Conservation (phyloP, 2,329 filamentous ascomycete species). For the Fusarium devonianum region DNA sequence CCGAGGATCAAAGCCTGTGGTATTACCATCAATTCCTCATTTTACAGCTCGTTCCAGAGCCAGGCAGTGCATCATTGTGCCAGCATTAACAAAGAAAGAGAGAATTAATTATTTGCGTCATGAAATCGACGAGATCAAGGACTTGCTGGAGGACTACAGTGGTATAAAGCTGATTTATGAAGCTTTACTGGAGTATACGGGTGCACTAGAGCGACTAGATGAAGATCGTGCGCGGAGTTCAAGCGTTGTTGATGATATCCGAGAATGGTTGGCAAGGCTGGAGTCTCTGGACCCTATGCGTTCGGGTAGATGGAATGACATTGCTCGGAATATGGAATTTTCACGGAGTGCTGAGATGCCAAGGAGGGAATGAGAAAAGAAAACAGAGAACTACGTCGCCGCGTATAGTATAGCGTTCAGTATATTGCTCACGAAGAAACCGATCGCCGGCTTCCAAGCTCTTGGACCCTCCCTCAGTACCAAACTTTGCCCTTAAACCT, state of each 20-base stretch:
- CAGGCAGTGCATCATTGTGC: constrained; percentile 67
- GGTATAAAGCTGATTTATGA: constrained; percentile 87
- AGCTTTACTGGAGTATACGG: constrained; percentile 77
- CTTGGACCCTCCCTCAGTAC: too few species aligned
- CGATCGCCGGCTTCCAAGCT: too few species aligned
- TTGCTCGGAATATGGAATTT: constrained; percentile 57
- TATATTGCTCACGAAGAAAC: too few species aligned
- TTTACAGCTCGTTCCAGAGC: constrained; percentile 69
- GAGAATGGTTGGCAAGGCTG: constrained; percentile 69
- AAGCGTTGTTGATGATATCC: constrained; percentile 56
- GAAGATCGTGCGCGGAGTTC: constrained; percentile 51
- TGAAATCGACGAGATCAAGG: constrained; percentile 78
- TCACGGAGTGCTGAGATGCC: too few species aligned
- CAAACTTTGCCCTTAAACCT: too few species aligned
- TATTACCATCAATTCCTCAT: constrained; percentile 94
- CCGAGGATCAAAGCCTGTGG: constrained; percentile 95
- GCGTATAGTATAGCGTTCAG: too few species aligned
- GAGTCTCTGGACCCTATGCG: constrained; percentile 76
- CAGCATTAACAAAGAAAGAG: constrained; percentile 72
- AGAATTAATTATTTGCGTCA: too few species aligned
- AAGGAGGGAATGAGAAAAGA: too few species aligned
- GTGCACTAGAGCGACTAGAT: constrained; percentile 64
- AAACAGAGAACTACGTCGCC: too few species aligned
- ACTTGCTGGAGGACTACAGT: constrained; percentile 66
- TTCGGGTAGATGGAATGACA: constrained; percentile 76